Base-by-base conservation (phyloP, 164 flowering plant species). In the Macadamia integrifolia region DNA sequence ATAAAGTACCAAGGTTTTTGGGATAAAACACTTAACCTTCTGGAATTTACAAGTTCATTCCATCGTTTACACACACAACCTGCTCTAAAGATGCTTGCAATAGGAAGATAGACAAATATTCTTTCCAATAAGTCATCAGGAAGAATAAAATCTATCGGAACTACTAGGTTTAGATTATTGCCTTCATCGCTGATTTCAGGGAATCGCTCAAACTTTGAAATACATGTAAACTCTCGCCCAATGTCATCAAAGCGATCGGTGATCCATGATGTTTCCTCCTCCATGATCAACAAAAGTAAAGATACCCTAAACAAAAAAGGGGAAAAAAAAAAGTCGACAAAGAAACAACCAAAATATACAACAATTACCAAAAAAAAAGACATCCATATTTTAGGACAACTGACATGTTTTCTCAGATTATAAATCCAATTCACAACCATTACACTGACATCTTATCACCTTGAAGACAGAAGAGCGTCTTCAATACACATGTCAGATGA, bases 1-100 rank as follows among this genome's bases (percentile, higher is more conserved):
- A 93, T 93, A 72, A 82, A 93, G 76, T 93, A 93, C 97, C 97
- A 93, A 6, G 98, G 97, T 55, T 83, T 87, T 46, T 85, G 95
- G 6, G 87, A 61, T 8, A 75, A 64, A 14, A 58, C 72, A 64
- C 73, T 71, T 0, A 93, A 93, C 73, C 89, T 80, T 62, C 63
- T 77, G n/a, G 97, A 88, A 44, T 76, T 78, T 12, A 90, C 86
- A 15, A 91, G 81, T 69, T 85, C 93, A 12, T 81, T 75, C 98
- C 98, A 93, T 77, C 89, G 79, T 71, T 86, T 93, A 68, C 98
- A 93, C 28, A 93, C 97, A 63, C 76, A 84, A 23, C 95, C 81
- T n/a, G 89, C 94, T 75, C 95, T 81, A 57, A 93, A 83, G 31
- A 93, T 80, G 80, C 96, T 88, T 6, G 87, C 91, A 60, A 90